Evolutionary conservation across 768 basidiomycete genomes (phyloP).

Genomic region (Lepiota brunneoincarnata): DNA sequence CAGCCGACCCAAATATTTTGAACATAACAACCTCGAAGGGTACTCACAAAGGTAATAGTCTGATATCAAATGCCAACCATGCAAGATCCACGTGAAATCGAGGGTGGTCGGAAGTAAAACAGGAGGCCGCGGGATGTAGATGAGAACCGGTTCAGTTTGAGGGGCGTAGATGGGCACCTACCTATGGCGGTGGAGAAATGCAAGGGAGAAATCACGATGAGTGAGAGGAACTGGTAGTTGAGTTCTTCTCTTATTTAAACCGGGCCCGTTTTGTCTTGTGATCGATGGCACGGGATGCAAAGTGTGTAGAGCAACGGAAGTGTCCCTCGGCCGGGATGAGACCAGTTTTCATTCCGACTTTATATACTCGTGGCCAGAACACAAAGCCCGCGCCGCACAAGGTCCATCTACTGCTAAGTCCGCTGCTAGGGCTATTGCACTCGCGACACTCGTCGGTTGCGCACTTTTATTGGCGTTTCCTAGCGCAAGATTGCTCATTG

Average conservation of each 20-base stretch:
- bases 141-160: background rate
- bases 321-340: background rate
- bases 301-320: background rate
- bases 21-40: background rate
- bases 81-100: conserved; percentile 20
- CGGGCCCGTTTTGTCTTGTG: background rate
- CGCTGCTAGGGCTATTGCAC: background rate
- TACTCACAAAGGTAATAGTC: conserved; percentile 6
- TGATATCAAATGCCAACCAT: conserved; percentile 18
- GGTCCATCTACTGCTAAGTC: conserved; percentile 4
- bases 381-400: background rate
- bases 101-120: background rate
- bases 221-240: background rate
- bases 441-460: background rate
- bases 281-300: background rate
- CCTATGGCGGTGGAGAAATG: background rate
- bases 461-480: background rate
- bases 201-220: conserved; percentile 6
- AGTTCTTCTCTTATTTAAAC: background rate
- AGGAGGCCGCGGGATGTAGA: background rate
- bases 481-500: background rate
- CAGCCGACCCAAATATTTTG: background rate
- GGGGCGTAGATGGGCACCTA: background rate
- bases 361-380: background rate
- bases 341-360: background rate